Evolutionary conservation across 306 rosid species (phyloP), one percentile per base, ranked within the genome.

Genomic region (Lupinus albus): DNA sequence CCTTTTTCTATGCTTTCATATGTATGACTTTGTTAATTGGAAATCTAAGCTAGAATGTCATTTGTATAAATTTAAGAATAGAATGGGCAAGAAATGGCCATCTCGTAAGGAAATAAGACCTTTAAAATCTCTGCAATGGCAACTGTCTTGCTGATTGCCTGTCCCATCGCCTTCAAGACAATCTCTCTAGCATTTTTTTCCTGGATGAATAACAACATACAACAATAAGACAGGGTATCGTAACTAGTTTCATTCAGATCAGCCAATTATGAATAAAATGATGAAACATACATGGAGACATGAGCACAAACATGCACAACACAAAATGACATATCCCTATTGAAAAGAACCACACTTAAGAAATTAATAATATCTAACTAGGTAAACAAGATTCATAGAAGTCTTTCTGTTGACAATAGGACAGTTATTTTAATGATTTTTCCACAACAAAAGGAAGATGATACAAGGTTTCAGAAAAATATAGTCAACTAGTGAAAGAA

Each of bases 161-260:
- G 97, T 33, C 98, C 98, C 98, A 93, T 93, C 77, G 98, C 98
- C 82, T 93, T 93, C 82, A 93, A 79, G 61, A 89, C 91, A 36
- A 93, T 93, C 84, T 93, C 98, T 52, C 64, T 83, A 6, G 76
- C 96, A 42, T 69, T 80, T 61, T 89, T 93, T 79, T 93, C 98
- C 98, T 93, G 60, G n/a, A 84, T 32, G 48, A 11, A 76, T 58
- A 55, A 74, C 35, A 67, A 32, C 59, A 74, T 47, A 64, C 48
- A 68, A 32, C 15, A 54, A 54, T 21, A 30, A 33, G 59, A 48
- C 12, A 45, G 10, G 39, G 50, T 39, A 53, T 46, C 63, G 61
- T 33, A 35, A 12, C 6, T 6, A 64, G 14, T 39, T 60, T 21
- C 58, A 49, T 6, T 32, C 30, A 41, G 42, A 64, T 51, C 25